A percentile compares a stretch with the other conserved stretches of the same genome.
Conservation (phyloP, 345 rosid species). For the Ailanthus altissimus region DNA sequence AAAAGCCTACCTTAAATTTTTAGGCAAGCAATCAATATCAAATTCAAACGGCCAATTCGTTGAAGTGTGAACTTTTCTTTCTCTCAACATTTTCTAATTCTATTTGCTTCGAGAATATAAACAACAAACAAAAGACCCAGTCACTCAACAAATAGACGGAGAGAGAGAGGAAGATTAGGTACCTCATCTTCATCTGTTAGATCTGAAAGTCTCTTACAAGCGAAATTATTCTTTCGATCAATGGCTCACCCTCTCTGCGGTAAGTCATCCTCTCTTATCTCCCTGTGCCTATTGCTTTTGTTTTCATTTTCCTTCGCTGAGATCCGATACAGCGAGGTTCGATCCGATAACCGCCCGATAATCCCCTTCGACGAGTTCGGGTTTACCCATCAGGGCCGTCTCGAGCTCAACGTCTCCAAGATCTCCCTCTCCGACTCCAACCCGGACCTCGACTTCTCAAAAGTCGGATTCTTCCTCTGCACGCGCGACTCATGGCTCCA, state of each 20-base stretch:
- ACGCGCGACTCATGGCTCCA: constrained; percentile 81
- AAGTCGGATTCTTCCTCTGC: constrained; percentile 93
- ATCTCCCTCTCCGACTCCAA: constrained; percentile 52
- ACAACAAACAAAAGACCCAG: background rate
- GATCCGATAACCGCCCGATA: constrained; percentile 64
- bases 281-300: constrained; percentile 24
- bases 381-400: constrained; percentile 79
- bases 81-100: too few species aligned
- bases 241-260: constrained; percentile 36
- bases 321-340: constrained; percentile 73
- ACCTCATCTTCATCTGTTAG: background rate
- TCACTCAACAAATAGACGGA: background rate
- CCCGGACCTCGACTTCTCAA: constrained; percentile 64
- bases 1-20: background rate
- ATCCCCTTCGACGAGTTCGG: constrained; percentile 91
- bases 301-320: constrained; percentile 49
- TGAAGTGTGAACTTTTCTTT: background rate
- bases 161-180: background rate
- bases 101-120: background rate
- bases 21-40: background rate
- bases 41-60: background rate
- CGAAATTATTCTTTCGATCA: constrained; percentile 1
- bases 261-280: background rate
- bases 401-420: constrained; percentile 67
- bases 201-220: constrained; percentile 28